Conservation (phyloP, 495 filamentous ascomycete species). For the Astrocystis sublimbata region DNA sequence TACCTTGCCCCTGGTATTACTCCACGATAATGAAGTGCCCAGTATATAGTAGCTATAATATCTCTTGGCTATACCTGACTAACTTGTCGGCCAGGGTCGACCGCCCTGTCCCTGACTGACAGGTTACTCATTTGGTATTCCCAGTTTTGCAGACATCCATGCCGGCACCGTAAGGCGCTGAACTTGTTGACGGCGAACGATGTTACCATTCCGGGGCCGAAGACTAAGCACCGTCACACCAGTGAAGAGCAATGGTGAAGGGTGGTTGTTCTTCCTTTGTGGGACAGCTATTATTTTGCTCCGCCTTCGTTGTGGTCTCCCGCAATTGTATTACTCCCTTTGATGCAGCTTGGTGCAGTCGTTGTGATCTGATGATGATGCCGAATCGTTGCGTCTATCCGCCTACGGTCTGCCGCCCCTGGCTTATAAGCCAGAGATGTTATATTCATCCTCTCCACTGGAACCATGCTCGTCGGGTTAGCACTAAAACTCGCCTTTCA, state of each 20-base stretch:
- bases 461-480: conserved; percentile 1
- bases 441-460: neutral
- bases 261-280: neutral
- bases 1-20: neutral
- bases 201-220: neutral
- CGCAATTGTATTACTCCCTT: neutral
- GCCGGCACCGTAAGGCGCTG: conserved; percentile 4
- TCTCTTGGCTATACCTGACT: conserved; percentile 8
- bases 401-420: neutral
- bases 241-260: conserved; percentile 6
- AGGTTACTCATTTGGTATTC: conserved; percentile 2
- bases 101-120: conserved; percentile 4
- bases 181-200: conserved; percentile 3
- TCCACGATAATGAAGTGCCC: conserved; percentile 5
- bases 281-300: neutral
- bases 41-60: neutral
- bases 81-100: neutral
- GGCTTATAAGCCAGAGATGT: neutral
- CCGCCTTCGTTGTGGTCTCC: neutral
- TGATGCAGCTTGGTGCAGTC: neutral
- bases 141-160: neutral
- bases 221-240: conserved; percentile 1
- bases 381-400: conserved; percentile 1
- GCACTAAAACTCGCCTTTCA: neutral
- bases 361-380: conserved; percentile 7